Evolutionary conservation across 306 rosid species (phyloP), one percentile per base, ranked within the genome.

Genomic region (Cicer yamashitae): DNA sequence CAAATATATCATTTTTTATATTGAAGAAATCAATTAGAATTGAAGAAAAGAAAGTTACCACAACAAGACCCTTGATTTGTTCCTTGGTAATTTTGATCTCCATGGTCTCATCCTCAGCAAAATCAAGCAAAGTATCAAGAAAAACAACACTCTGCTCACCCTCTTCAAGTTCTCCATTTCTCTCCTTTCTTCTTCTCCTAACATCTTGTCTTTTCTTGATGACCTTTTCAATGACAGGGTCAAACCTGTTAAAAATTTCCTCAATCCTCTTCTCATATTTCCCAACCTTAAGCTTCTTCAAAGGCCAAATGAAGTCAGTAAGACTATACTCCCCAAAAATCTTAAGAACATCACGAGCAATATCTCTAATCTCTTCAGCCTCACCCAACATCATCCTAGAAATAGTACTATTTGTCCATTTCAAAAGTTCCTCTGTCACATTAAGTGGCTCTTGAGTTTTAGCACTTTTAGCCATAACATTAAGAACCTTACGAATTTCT

Each of bases 321-420:
- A 81, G 59, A 62, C 84, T 88, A 7, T 81, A 83, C 45, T 83
- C 86, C 0, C 89, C 83, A 1, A 85, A 83, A 37, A 88, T 83
- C 73, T 79, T 62, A 1, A 82, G 57, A 34, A 74, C 80, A 14
- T 85, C 83, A 1, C 89, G 81, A 8, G 78, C 83, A 0, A 83
- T 81, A 12, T 50, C 41, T 65, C 66, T 72, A 5, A 79, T 69
- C 67, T 87, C 84, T 34, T 77, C 86, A 0, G 75, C 72, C 10
- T 60, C 80, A 17, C 91, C 87, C 41, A 85, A 12, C 80, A 88
- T 83, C 89, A 88, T 83, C 39, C 38, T 53, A 0, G 85, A 81
- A 2, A 83, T 81, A 6, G 87, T 45, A 60, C 40, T 81, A 70
- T 83, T 84, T 0, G 80, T 60, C 63, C 86, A 77, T 56, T 84